Base-by-base conservation (phyloP, 805 yeast genomes). In the Candida patagonica region DNA sequence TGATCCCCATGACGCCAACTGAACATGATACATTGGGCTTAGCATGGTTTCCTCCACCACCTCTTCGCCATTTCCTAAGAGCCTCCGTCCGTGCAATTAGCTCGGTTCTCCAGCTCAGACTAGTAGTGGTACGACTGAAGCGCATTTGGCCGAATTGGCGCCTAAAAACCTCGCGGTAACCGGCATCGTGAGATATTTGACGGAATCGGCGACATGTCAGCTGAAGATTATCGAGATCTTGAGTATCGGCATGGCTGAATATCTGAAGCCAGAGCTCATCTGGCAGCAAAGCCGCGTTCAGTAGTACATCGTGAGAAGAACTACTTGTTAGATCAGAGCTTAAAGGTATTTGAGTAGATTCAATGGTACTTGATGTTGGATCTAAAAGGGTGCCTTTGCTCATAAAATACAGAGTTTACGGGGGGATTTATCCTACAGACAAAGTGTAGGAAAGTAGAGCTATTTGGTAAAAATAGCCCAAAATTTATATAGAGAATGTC, bases 181-280 rank as follows among this genome's bases (percentile, higher is more conserved):
- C 43, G 3, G 48, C 41, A 23, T 59, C 62, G 39, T 53, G 46
- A n/a, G 53, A 49, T 13, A 48, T 25, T 13, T 40, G 42, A 35
- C 45, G 43, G 63, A 62, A 59, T 10, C 35, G 35, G 6, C 43
- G 38, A 45, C 61, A 57, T 13, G 57, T 63, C 26, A 49, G 37
- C 2, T 45, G 32, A 9, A 42, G 50, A 2, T 34, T 35, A 37
- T 54, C 62, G 26, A 59, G 44, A 29, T 44, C 48, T 4, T 37
- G 41, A n/a, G 52, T 49, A 19, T 47, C 44, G 25, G 54, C 44
- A 25, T 40, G 38, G 26, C 46, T 37, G 37, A 55, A 54, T 25
- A 55, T 41, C 37, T 37, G 35, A n/a, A 49, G 41, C 32, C 49
- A 38, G 6, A 55, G 36, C 41, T 55, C 60, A 2, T 45, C 41